Evolutionary conservation across 441 rosid genomes (phyloP).

Genomic region (Corymbia citriodora): DNA sequence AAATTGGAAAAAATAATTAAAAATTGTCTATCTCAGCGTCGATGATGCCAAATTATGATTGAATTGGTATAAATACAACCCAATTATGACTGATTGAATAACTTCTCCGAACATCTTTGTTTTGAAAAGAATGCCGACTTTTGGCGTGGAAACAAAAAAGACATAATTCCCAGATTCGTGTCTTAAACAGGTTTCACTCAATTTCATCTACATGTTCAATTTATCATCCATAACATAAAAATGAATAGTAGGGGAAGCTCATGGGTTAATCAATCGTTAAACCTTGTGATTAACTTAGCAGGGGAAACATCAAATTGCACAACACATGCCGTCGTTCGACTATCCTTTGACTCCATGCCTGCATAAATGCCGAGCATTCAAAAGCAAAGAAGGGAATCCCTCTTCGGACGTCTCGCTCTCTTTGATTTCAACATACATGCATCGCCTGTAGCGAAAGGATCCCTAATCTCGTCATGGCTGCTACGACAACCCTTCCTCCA

Average conservation of each 20-base stretch:
- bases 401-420: not conserved
- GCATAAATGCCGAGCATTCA: not conserved
- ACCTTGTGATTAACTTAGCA: not conserved
- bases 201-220: not conserved
- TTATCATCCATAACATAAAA: not conserved
- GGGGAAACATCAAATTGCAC: not conserved
- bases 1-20: fast-evolving
- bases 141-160: not conserved
- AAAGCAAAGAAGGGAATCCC: not conserved
- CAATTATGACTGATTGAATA: not conserved
- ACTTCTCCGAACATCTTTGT: fast-evolving
- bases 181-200: not conserved
- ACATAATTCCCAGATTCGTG: not conserved
- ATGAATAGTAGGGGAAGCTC: not conserved
- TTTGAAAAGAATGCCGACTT: not conserved
- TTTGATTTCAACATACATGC: not conserved
- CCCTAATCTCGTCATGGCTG: not conserved
- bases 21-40: no score
- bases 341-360: not conserved
- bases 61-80: no score
- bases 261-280: not conserved
- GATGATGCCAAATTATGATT: no score
- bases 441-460: not conserved
- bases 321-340: not conserved
- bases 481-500: not conserved